Evolutionary conservation across 2,329 filamentous ascomycete species (phyloP), one percentile per base, ranked within the genome.

Genomic region (Neofusicoccum parvum): DNA sequence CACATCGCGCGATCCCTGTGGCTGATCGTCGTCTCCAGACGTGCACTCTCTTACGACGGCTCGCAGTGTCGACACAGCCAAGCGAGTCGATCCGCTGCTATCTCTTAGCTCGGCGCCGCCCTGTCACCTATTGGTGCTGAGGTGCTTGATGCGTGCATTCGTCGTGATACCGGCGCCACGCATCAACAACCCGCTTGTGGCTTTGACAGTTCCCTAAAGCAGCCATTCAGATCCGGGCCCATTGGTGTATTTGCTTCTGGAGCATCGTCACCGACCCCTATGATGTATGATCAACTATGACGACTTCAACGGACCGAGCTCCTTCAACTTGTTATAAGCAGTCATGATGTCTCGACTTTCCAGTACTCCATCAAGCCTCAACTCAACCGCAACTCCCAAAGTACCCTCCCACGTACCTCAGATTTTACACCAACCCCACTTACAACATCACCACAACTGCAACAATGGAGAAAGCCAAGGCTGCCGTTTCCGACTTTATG

Each of bases 401-500:
- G 14, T 32, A 64, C 17, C 46, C 20, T 23, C 3, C 23, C 12
- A 45, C 4, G 14, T 9, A 46, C 12, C 34, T 48, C 14, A 36
- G 1, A 53, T 15, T 23, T 41, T 34, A 46, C 58, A 12, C 36
- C 51, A 46, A 34, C 53, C 32, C 12, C 17, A 68, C 45, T n/a
- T 9, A 34, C 43, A 53, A 37, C 1, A 62, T 43, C n/a, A 43
- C 15, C 14, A 68, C 37, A 20, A 20, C 4, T 75, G 15, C 20
- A 27, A 83, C 27, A 70, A 89, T 90, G 88, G 83, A 90, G 15
- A 87, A 86, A 74, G 87, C 88, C 45, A 90, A 88, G 81, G 80
- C 83, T 72, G 85, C 85, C 67, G 83, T 91, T 71, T 79, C 79
- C 53, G 83, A 84, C 72, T 88, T 91, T 79, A 83, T 89, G 70